Conservation (phyloP, 2,329 filamentous ascomycete genomes). For the Aureobasidium sp. region DNA sequence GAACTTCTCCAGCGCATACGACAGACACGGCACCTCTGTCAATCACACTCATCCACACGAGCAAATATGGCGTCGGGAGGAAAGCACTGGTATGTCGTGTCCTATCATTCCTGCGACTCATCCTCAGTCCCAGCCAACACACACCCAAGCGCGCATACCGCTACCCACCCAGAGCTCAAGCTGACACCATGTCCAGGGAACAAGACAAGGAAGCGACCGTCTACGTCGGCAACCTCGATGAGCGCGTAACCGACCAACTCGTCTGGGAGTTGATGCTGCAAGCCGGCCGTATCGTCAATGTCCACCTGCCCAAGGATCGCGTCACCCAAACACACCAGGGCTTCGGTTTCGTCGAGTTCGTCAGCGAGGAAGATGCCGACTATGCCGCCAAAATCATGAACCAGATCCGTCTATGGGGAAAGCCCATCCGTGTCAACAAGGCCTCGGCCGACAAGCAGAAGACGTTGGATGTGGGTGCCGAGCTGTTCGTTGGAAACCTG, state of each 20-base stretch:
- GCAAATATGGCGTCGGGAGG: constrained; percentile 54
- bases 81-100: constrained; percentile 60
- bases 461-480: constrained; percentile 92
- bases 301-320: constrained; percentile 95
- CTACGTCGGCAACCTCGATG: constrained; percentile 97
- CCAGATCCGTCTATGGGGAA: constrained; percentile 84
- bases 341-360: constrained; percentile 98
- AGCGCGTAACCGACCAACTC: constrained; percentile 81
- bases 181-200: constrained; percentile 51
- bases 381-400: constrained; percentile 97
- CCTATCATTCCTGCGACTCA: neutral
- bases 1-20: constrained; percentile 1
- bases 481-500: constrained; percentile 93
- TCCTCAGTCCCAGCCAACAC: neutral
- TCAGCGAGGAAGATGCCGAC: constrained; percentile 88
- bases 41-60: neutral
- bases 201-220: constrained; percentile 98
- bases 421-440: constrained; percentile 95
- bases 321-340: constrained; percentile 95
- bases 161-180: neutral
- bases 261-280: constrained; percentile 97
- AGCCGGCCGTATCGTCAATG: constrained; percentile 93
- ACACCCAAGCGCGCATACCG: neutral
- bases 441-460: constrained; percentile 85
- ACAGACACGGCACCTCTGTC: neutral